Conservation (phyloP, 192 early-diverging fungal genomes). For the Lobulomyces angularis region DNA sequence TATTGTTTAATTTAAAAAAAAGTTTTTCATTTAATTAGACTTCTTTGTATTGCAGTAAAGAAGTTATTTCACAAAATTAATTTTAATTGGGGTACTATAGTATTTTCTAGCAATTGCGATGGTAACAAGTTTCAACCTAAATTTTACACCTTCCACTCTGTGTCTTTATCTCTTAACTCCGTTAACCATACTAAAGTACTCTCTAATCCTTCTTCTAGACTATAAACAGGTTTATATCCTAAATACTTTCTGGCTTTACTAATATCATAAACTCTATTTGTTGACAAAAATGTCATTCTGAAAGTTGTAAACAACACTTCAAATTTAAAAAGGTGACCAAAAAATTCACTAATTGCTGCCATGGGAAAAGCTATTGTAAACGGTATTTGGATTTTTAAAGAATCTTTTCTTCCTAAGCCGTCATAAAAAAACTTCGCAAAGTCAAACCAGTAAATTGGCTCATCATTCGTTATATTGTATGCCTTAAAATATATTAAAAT, state of each 20-base stretch:
- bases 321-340: constrained; percentile 45
- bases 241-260: constrained; percentile 63
- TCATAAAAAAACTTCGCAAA: constrained; percentile 47
- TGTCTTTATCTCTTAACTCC: too few species aligned
- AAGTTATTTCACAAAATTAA: too few species aligned
- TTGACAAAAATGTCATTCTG: constrained; percentile 62
- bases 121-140: too few species aligned
- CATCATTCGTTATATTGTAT: constrained; percentile 86
- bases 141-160: too few species aligned
- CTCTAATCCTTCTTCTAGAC: constrained; percentile 39
- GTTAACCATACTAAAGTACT: too few species aligned
- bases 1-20: too few species aligned
- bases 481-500: constrained; percentile 37
- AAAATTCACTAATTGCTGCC: constrained; percentile 46
- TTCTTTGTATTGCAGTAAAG: too few species aligned
- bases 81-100: too few species aligned
- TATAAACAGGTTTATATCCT: constrained; percentile 49
- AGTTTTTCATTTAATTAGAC: too few species aligned
- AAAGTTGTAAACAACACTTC: constrained; percentile 67
- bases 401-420: constrained; percentile 16
- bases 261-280: constrained; percentile 79
- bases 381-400: constrained; percentile 16
- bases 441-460: constrained; percentile 83
- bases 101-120: too few species aligned
- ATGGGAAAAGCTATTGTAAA: constrained; percentile 32